phyloP scores from a whole-genome alignment of 306 rosid genomes.

The Prunus dulcis region DNA sequence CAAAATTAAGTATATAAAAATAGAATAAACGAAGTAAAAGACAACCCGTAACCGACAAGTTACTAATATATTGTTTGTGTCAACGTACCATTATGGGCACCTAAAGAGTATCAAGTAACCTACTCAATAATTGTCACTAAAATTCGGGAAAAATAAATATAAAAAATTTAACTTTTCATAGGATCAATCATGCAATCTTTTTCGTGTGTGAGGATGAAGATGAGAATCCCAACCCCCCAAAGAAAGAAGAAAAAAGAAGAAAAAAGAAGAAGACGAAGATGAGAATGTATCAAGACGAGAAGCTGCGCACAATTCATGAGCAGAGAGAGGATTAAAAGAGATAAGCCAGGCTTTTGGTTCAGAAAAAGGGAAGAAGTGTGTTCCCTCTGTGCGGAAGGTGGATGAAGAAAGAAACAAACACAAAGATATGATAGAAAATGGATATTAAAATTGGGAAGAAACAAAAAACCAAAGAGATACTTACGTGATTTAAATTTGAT shows the following conservation, averaged over 20 bases:
- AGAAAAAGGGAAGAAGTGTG: not conserved
- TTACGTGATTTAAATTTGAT: not conserved
- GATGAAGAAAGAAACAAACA: not conserved
- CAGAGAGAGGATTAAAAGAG: not conserved
- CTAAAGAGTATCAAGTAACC: not conserved
- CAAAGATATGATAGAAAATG: not conserved
- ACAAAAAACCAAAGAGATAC: not conserved
- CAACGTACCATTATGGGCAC: not conserved
- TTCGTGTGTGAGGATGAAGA: not conserved
- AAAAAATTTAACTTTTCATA: not conserved
- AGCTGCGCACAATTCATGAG: constrained; percentile 26
- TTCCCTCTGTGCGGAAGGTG: not conserved
- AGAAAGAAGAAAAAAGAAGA: too few relatives aligned
- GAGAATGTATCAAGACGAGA: constrained; percentile 41
- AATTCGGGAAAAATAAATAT: not conserved
- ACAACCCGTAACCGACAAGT: not conserved
- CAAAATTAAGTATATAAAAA: not conserved
- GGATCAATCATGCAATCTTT: constrained; percentile 16
- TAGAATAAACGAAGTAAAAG: not conserved
- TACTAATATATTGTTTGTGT: not conserved
- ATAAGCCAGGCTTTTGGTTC: not conserved
- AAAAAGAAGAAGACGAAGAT: not conserved
- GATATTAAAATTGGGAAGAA: not conserved
- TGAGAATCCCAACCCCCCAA: not conserved
- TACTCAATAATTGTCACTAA: constrained; percentile 17